Conservation (phyloP, 257 asterid species). For the Nemophila menziesii region DNA sequence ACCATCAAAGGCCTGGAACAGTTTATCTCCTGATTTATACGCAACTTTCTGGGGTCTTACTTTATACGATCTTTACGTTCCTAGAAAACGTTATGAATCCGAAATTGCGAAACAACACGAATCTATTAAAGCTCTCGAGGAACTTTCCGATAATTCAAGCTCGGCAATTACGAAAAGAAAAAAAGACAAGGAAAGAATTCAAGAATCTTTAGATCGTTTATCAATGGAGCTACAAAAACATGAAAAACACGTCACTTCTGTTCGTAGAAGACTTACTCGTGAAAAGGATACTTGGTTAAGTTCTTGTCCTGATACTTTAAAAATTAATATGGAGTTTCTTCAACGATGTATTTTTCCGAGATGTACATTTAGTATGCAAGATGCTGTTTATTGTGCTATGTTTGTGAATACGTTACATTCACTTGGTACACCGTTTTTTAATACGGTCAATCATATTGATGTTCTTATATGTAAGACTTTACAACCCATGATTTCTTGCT, state of each 20-base stretch:
- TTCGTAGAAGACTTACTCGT: slow-evolving; percentile 69
- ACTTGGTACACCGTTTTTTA: slow-evolving; percentile 95
- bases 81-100: slow-evolving; percentile 78
- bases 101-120: slow-evolving; percentile 83
- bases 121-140: slow-evolving; percentile 93
- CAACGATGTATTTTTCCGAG: slow-evolving; percentile 99
- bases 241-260: slow-evolving; percentile 95
- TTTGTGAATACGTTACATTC: slow-evolving; percentile 97
- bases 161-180: slow-evolving; percentile 96
- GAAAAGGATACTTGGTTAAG: slow-evolving; percentile 98
- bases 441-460: slow-evolving; percentile 96
- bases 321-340: slow-evolving; percentile 95
- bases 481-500: slow-evolving; percentile 99
- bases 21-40: slow-evolving; percentile 92
- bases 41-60: slow-evolving; percentile 99
- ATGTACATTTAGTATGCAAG: slow-evolving; percentile 97
- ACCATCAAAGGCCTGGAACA: slow-evolving; percentile 97
- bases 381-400: slow-evolving; percentile 92
- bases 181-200: slow-evolving; percentile 97
- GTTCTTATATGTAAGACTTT: slow-evolving; percentile 94
- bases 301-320: slow-evolving; percentile 93
- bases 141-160: slow-evolving; percentile 88
- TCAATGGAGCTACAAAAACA: slow-evolving; percentile 74
- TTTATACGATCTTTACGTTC: slow-evolving; percentile 90
- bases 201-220: slow-evolving; percentile 90